These are phyloP conservation scores for Irpex sp. DNA, from an alignment of 1,284 basidiomycete genomes.

Conservation along the genomic window DNA sequence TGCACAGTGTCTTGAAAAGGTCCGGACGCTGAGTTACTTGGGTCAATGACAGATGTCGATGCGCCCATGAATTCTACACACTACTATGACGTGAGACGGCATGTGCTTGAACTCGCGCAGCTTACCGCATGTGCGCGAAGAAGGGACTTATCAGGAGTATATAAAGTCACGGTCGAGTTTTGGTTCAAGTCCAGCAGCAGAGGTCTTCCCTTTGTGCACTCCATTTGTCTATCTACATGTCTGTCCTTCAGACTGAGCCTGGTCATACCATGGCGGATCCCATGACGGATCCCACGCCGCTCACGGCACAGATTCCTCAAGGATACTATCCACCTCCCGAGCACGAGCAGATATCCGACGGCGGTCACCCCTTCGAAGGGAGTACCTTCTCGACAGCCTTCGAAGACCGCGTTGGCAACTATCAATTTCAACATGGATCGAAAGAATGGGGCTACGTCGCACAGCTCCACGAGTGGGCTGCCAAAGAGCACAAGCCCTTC, in stretches of 20 bases:
- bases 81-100: background rate
- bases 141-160: too few relatives aligned
- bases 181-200: too few relatives aligned
- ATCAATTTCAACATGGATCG: conserved; percentile 9
- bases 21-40: background rate
- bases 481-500: background rate
- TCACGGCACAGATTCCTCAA: too few relatives aligned
- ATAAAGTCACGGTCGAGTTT: too few relatives aligned
- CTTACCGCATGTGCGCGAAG: too few relatives aligned
- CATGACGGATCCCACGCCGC: background rate
- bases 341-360: too few relatives aligned
- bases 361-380: background rate
- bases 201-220: too few relatives aligned
- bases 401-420: conserved; percentile 11
- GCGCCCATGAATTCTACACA: background rate
- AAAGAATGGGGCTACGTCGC: conserved; percentile 19
- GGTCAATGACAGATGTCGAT: background rate
- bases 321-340: too few relatives aligned
- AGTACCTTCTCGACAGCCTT: conserved; percentile 9
- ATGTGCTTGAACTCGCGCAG: background rate
- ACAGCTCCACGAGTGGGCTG: conserved; percentile 22
- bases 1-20: background rate
- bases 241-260: background rate
- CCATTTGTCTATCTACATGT: background rate
- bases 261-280: background rate